phyloP scores from a whole-genome alignment of 140 eudicot species.

The Senecio squalidus region DNA sequence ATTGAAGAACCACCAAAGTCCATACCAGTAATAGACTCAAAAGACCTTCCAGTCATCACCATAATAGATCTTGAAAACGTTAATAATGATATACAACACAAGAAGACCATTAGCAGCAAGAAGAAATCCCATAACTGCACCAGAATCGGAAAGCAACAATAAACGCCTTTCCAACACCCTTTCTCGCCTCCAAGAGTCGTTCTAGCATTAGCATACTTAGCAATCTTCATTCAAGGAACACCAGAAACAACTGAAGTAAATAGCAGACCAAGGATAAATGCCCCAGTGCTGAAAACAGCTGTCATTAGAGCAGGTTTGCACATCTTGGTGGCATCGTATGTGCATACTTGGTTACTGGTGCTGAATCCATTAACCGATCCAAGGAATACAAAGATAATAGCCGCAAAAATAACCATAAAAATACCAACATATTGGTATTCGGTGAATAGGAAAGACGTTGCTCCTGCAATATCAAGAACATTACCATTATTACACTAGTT shows the following conservation, averaged over 20 bases:
- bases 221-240: conserved; percentile 91
- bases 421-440: conserved; percentile 83
- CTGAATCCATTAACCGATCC: conserved; percentile 95
- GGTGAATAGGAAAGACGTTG: conserved; percentile 80
- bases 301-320: conserved; percentile 95
- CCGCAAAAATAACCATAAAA: conserved; percentile 82
- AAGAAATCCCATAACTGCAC: conserved; percentile 95
- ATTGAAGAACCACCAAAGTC: conserved; percentile 94
- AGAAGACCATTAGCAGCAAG: conserved; percentile 94
- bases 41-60: conserved; percentile 96
- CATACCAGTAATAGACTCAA: conserved; percentile 88
- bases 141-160: conserved; percentile 87
- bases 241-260: conserved; percentile 89
- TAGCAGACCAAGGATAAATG: conserved; percentile 90
- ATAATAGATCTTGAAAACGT: conserved; percentile 76
- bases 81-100: conserved; percentile 66
- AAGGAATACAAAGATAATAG: conserved; percentile 77
- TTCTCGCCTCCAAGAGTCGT: conserved; percentile 93
- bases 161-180: conserved; percentile 87
- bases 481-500: neutral
- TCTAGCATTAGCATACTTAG: conserved; percentile 91
- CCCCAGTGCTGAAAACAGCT: conserved; percentile 73
- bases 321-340: conserved; percentile 54
- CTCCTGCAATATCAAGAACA: conserved; percentile 45
- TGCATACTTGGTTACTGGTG: conserved; percentile 55